Conservation (phyloP, 139 green algal species). For the Picochlorum sp. region DNA sequence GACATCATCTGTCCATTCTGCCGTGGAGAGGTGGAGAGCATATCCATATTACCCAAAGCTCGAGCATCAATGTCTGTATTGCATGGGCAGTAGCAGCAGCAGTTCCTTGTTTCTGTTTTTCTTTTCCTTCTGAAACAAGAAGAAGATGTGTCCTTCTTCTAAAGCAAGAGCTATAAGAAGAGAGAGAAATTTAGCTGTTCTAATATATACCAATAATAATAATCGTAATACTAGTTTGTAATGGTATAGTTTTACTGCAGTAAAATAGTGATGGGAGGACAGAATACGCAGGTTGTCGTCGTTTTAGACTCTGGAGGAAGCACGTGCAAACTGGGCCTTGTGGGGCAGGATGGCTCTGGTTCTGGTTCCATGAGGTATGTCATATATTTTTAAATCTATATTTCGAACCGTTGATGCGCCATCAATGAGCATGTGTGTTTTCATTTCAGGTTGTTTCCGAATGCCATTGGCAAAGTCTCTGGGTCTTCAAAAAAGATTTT, state of each 20-base stretch:
- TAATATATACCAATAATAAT: too few relatives aligned
- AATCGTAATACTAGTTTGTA: neutral
- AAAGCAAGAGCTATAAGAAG: too few relatives aligned
- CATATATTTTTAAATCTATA: neutral
- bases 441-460: constrained; percentile 69
- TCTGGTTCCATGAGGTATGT: neutral
- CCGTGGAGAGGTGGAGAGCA: neutral
- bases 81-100: too few relatives aligned
- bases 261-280: neutral
- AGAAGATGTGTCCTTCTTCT: too few relatives aligned
- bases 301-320: constrained; percentile 74
- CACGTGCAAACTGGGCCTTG: constrained; percentile 59
- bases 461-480: constrained; percentile 66
- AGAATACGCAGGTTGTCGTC: constrained; percentile 23
- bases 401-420: neutral
- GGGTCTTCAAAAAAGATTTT: constrained; percentile 51
- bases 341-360: constrained; percentile 3
- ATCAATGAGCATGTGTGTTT: neutral
- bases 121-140: too few relatives aligned
- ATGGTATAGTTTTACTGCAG: neutral
- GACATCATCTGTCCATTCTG: constrained; percentile 15
- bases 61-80: neutral
- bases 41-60: constrained; percentile 1
- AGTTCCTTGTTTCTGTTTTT: too few relatives aligned
- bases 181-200: too few relatives aligned